Evolutionary conservation across 148 eudicot genomes (phyloP).

Genomic region (Silene uniflora): DNA sequence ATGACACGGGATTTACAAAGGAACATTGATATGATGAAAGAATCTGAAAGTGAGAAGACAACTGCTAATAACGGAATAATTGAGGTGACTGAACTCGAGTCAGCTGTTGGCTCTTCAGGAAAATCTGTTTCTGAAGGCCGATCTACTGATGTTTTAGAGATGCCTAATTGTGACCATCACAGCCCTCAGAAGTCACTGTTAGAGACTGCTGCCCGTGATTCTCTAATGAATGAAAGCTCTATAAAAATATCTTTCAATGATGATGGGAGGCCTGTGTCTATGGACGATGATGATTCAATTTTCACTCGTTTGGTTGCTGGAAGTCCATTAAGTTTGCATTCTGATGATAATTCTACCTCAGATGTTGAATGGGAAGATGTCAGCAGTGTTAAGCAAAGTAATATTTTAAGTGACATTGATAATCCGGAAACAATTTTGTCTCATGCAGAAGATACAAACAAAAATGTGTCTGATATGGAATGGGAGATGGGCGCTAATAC

Average conservation of each 20-base stretch:
- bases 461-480: slow-evolving; percentile 22
- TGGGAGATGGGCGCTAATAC: slow-evolving; percentile 24
- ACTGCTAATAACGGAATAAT: slow-evolving; percentile 16
- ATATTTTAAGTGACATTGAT: slow-evolving; percentile 10
- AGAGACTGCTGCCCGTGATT: slow-evolving; percentile 23
- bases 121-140: slow-evolving; percentile 20
- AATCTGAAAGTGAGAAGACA: slow-evolving; percentile 46
- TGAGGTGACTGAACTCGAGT: slow-evolving; percentile 20
- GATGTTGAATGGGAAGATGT: slow-evolving; percentile 87
- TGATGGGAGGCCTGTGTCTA: slow-evolving; percentile 31
- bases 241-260: slow-evolving; percentile 71
- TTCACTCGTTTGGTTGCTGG: slow-evolving; percentile 71
- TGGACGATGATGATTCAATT: slow-evolving; percentile 57
- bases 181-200: slow-evolving; percentile 24
- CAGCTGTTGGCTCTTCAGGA: slow-evolving; percentile 17
- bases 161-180: slow-evolving; percentile 20
- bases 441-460: slow-evolving; percentile 28
- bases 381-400: slow-evolving; percentile 29
- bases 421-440: slow-evolving; percentile 19
- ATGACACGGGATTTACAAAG: slow-evolving; percentile 95
- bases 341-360: slow-evolving; percentile 43
- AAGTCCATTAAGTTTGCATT: slow-evolving; percentile 31
- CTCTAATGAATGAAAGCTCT: slow-evolving; percentile 27
- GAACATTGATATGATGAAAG: slow-evolving; percentile 85
- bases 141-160: slow-evolving; percentile 23